Conservation (phyloP, 75 land plant genomes). For the Sequoiadendron giganteum region DNA sequence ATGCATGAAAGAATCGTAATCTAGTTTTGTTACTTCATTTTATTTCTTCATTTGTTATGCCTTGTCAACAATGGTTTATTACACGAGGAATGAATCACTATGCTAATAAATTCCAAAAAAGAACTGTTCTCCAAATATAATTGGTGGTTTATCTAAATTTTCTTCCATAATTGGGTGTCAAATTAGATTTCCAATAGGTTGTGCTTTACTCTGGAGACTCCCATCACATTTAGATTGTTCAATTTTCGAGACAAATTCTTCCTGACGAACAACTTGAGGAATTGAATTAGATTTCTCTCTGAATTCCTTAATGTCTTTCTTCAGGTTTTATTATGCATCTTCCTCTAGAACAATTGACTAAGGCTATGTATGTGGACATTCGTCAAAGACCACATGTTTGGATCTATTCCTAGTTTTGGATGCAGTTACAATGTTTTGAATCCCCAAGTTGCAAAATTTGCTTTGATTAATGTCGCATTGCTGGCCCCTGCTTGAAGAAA, state of each 20-base stretch:
- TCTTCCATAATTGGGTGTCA: too few relatives aligned
- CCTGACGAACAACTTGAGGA: too few relatives aligned
- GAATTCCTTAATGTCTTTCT: not conserved
- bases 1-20: not conserved
- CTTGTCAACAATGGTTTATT: not conserved
- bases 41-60: not conserved
- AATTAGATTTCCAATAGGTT: not conserved
- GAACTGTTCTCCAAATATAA: not conserved
- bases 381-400: not conserved
- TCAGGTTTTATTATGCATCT: too few relatives aligned
- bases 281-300: not conserved
- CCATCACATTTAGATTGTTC: not conserved
- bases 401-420: too few relatives aligned
- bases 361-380: too few relatives aligned
- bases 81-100: not conserved
- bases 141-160: not conserved
- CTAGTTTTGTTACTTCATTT: not conserved
- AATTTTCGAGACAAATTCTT: not conserved
- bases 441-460: too few relatives aligned
- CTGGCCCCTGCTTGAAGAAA: too few relatives aligned
- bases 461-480: too few relatives aligned
- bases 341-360: too few relatives aligned
- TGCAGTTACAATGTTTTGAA: too few relatives aligned
- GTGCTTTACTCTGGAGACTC: not conserved
- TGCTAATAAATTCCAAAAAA: not conserved